Base-by-base conservation (phyloP, 352 stramenopile species). In the Pythium brassicae region DNA sequence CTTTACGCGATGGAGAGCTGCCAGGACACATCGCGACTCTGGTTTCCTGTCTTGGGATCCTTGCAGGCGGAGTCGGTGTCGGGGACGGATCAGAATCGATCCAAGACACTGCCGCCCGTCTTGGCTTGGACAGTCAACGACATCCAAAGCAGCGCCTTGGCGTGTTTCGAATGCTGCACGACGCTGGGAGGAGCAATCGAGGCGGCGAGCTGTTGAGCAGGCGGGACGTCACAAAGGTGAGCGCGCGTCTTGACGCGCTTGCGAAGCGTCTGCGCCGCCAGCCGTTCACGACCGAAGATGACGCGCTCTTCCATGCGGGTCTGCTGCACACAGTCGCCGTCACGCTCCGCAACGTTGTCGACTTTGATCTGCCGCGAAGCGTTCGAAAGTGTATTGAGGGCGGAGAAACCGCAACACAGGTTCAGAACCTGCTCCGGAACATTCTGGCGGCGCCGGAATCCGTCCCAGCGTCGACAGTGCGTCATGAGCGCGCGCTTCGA, bases 281-380 rank as follows among this genome's bases (percentile, higher is more conserved):
- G n/a, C 34, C 50, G 22, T 56, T 56, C 39, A 56, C 35, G 7
- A n/a, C 3, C 11, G 25, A 22, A 1, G 50, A 56, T 12, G 50
- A 56, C 14, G 14, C 23, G 17, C 50, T 47, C 8, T 56, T 37
- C 40, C 34, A 35, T 26, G 35, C 50, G 14, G 34, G 25, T 8
- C 35, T 56, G 7, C 23, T 56, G 11, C 20, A 22, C 39, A 25
- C 32, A 22, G 12, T 56, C 39, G 50, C 14, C 10, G 15, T 47
- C 7, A 15, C 39, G 39, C 17, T 56, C 22, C 34, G 26, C 15
- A 56, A 29, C 10, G 34, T 56, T 25, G 29, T 46, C 8, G 37
- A 47, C 15, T 56, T 56, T 35, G 50, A 56, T n/a, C 35, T 56
- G 35, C 23, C 17, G 9, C 15, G 17, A 27, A 47, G 35, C n/a